Evolutionary conservation across 2,329 filamentous ascomycete genomes (phyloP).

Genomic region (Elsinoe perseae): DNA sequence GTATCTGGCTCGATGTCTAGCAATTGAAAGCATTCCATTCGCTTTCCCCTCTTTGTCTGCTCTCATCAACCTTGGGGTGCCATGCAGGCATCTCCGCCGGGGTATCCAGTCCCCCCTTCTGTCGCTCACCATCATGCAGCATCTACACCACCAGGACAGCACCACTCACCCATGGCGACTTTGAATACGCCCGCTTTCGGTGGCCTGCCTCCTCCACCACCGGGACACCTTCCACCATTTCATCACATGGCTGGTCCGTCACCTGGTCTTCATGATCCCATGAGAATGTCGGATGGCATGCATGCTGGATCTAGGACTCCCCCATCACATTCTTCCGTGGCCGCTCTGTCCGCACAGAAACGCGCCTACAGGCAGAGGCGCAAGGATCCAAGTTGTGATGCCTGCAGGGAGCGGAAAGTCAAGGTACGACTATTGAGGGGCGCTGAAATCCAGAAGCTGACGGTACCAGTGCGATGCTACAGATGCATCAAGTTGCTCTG

Average conservation of each 20-base stretch:
- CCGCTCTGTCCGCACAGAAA: conserved; percentile 67
- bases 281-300: conserved; percentile 14
- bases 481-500: conserved; percentile 90
- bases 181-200: conserved; percentile 11
- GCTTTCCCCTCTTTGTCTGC: neutral
- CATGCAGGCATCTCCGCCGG: conserved; percentile 14
- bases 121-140: neutral
- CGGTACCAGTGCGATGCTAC: conserved; percentile 76
- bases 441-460: conserved; percentile 12
- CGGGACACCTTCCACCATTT: neutral
- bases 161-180: conserved; percentile 4
- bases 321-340: conserved; percentile 36
- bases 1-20: neutral
- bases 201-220: neutral
- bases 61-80: neutral
- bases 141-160: neutral
- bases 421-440: conserved; percentile 39
- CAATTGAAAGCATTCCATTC: neutral
- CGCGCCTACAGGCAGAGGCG: conserved; percentile 87
- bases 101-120: conserved; percentile 7
- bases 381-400: conserved; percentile 96
- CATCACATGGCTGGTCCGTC: conserved; percentile 1
- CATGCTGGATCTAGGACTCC: conserved; percentile 26
- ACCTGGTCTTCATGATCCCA: neutral
- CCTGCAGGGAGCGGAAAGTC: conserved; percentile 75